Evolutionary conservation across 2,329 filamentous ascomycete genomes (phyloP), one percentile per base, ranked within the genome.

Genomic region (Penicillium hesseltinei): DNA sequence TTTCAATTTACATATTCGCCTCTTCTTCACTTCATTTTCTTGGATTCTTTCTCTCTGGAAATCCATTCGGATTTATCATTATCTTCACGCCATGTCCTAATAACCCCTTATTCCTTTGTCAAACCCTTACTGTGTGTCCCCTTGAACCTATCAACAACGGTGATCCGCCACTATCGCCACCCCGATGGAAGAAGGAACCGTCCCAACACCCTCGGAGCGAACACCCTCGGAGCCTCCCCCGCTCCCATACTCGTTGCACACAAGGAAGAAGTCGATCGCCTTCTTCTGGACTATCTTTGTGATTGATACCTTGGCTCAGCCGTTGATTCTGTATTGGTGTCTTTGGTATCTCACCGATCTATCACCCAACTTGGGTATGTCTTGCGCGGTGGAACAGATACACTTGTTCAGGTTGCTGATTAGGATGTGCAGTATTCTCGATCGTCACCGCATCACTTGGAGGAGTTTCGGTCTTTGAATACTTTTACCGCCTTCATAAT

Each of bases 261-360:
- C 78, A 9, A 75, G 84, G 44, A 84, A 84, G 66, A 80, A 79
- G 71, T 75, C 79, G 35, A 85, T 87, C 59, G 73, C 78, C 38
- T 72, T 83, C 60, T 87, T 87, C 73, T 87, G 84, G 84, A 74
- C 74, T 0, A 68, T 87, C 40, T 84, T 86, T 55, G 67, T 86
- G 23, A 65, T 86, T 57, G 84, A 87, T 71, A 83, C 80, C 50
- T 75, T 85, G 58, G 80, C 76, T 56, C 82, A 85, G 71, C 84
- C 84, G 19, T 77, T 87, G 57, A 79, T 77, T 3, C 75, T 87
- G 2, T 87, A 87, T 72, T 87, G 83, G 74, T 77, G 80, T 48
- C 74, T 87, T 38, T 85, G 82, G 81, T 86, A 86, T 61, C 78
- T 77, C 60, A 81, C 82, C 10, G 73, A 76, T 59, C 67, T 86